These are phyloP conservation scores for Xylaria cubensis DNA, from an alignment of 495 filamentous ascomycete species.

Conservation along the genomic window DNA sequence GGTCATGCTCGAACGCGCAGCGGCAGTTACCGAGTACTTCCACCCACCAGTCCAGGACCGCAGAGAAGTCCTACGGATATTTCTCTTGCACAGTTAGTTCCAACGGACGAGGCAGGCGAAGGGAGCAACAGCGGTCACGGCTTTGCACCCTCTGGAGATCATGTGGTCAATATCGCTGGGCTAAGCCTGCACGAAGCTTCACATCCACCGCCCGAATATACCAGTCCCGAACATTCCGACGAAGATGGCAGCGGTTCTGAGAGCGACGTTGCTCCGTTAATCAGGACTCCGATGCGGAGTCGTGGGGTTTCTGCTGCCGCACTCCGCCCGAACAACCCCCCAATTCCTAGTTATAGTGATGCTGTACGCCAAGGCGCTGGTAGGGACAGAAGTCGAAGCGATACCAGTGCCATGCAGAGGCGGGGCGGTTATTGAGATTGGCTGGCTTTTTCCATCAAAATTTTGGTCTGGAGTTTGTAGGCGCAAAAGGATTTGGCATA, in stretches of 20 bases:
- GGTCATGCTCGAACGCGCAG: constrained; percentile 62
- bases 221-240: constrained; percentile 66
- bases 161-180: constrained; percentile 47
- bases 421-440: constrained; percentile 1
- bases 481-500: constrained; percentile 22
- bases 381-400: constrained; percentile 52
- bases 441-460: not conserved
- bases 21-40: constrained; percentile 66
- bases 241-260: constrained; percentile 59
- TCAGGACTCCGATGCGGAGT: constrained; percentile 45
- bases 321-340: constrained; percentile 53
- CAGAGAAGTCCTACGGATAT: constrained; percentile 95
- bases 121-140: constrained; percentile 62
- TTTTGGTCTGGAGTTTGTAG: constrained; percentile 16
- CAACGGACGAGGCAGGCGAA: constrained; percentile 79
- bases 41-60: constrained; percentile 87
- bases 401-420: constrained; percentile 35
- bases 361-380: constrained; percentile 61
- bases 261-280: constrained; percentile 48
- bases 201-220: constrained; percentile 73
- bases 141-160: constrained; percentile 40
- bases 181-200: constrained; percentile 46
- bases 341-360: constrained; percentile 72
- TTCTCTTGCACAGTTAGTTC: constrained; percentile 78
- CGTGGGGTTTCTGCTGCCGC: constrained; percentile 53